These are phyloP conservation scores for Ambrosia trifida DNA, from an alignment of 129 eudicot species.

Conservation along the genomic window DNA sequence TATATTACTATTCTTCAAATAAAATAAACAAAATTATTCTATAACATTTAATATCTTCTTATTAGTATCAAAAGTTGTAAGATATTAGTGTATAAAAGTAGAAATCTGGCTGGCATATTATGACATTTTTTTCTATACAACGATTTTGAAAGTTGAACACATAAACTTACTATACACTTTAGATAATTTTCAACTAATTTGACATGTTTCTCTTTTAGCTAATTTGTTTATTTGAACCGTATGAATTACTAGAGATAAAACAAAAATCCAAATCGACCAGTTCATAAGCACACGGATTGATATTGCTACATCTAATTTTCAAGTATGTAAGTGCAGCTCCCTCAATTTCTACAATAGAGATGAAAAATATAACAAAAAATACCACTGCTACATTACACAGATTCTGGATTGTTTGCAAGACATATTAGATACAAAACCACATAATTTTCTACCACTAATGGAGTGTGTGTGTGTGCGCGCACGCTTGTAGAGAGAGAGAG, in stretches of 20 bases:
- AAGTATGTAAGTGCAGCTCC: neutral
- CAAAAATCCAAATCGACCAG: neutral
- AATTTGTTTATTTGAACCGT: neutral
- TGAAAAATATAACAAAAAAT: neutral
- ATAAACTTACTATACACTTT: neutral
- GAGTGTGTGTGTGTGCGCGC: neutral
- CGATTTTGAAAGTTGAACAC: neutral
- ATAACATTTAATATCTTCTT: too few relatives aligned
- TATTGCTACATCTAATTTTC: neutral
- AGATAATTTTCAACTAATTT: neutral
- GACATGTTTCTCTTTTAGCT: neutral
- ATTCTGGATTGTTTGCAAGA: conserved; percentile 14
- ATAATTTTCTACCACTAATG: neutral
- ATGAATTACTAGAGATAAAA: neutral
- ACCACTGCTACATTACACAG: neutral
- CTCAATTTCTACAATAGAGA: neutral
- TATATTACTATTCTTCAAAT: too few relatives aligned
- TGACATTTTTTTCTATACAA: neutral
- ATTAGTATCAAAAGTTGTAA: too few relatives aligned
- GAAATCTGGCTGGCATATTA: too few relatives aligned
- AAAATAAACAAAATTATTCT: too few relatives aligned
- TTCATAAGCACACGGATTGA: neutral
- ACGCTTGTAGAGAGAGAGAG: neutral
- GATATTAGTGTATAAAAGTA: too few relatives aligned
- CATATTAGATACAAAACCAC: conserved; percentile 8